Conservation (phyloP, 768 basidiomycete species). For the Chalciporus sphaerocephalus region DNA sequence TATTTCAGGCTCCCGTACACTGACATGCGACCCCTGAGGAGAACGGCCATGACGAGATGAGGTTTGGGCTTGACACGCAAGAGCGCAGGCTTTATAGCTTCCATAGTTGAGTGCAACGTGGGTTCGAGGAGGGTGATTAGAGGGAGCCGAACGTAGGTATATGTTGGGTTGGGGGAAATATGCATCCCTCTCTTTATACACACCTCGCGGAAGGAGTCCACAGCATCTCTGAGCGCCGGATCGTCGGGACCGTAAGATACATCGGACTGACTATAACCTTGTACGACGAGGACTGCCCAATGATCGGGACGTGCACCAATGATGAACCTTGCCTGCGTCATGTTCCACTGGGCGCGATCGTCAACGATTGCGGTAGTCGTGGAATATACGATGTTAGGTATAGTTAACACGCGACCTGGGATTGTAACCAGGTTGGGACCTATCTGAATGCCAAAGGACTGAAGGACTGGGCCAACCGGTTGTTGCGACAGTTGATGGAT, state of each 20-base stretch:
- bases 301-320: constrained; percentile 48
- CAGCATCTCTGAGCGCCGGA: constrained; percentile 38
- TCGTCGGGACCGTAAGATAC: constrained; percentile 47
- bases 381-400: constrained; percentile 37
- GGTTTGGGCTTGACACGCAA: constrained; percentile 31
- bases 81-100: constrained; percentile 37
- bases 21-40: constrained; percentile 38
- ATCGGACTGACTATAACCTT: constrained; percentile 47
- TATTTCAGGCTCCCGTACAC: constrained; percentile 44
- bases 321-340: constrained; percentile 49
- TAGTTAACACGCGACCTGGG: constrained; percentile 40
- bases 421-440: constrained; percentile 42
- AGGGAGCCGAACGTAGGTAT: constrained; percentile 42
- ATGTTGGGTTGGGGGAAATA: constrained; percentile 37
- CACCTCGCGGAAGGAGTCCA: constrained; percentile 54
- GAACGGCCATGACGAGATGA: constrained; percentile 37
- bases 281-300: constrained; percentile 65
- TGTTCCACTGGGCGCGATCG: constrained; percentile 43
- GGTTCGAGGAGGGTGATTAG: constrained; percentile 44
- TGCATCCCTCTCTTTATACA: constrained; percentile 57
- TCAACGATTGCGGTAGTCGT: constrained; percentile 28
- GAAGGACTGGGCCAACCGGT: constrained; percentile 22
- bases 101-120: constrained; percentile 43
- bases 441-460: constrained; percentile 38
- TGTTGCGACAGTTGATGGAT: constrained; percentile 37